Conservation (phyloP, 1,139 yeast genomes). For the Nakaseomyces bracarensis region DNA sequence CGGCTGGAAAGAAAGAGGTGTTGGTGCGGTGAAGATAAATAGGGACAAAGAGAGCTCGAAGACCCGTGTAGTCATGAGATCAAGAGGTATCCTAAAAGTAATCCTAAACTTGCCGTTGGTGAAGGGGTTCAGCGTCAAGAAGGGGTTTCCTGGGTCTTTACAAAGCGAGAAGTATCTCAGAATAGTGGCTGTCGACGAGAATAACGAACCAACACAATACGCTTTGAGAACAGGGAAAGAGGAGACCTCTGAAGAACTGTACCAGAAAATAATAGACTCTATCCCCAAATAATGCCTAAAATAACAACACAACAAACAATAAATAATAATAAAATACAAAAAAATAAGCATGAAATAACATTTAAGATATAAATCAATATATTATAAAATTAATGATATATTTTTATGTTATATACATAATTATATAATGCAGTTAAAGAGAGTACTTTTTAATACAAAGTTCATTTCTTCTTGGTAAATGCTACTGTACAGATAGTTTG, state of each 20-base stretch:
- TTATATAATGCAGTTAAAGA: no score
- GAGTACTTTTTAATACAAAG: no score
- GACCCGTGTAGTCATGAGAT: slow-evolving; percentile 78
- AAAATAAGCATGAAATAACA: neutral
- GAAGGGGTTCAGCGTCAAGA: slow-evolving; percentile 49
- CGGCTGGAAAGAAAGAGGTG: slow-evolving; percentile 96
- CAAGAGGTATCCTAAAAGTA: slow-evolving; percentile 77
- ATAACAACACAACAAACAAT: slow-evolving; percentile 5
- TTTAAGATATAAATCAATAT: neutral
- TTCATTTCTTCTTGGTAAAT: slow-evolving; percentile 37
- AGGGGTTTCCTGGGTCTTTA: slow-evolving; percentile 82
- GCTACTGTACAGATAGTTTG: slow-evolving; percentile 83
- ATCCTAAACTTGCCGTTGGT: slow-evolving; percentile 67
- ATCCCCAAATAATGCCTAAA: slow-evolving; percentile 14
- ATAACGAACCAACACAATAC: slow-evolving; percentile 68
- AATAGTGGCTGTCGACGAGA: slow-evolving; percentile 47
- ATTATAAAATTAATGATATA: no score
- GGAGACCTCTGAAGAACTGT: slow-evolving; percentile 52
- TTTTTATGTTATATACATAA: no score
- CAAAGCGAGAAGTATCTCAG: slow-evolving; percentile 75
- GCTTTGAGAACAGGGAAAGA: slow-evolving; percentile 65
- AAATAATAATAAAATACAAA: slow-evolving; percentile 5
- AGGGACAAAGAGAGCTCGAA: slow-evolving; percentile 33
- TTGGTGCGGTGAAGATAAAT: slow-evolving; percentile 79
- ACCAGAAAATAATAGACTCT: slow-evolving; percentile 40